Evolutionary conservation across 2,329 filamentous ascomycete species (phyloP), one percentile per base, ranked within the genome.

Genomic region (Cladosporium cucumerinum): DNA sequence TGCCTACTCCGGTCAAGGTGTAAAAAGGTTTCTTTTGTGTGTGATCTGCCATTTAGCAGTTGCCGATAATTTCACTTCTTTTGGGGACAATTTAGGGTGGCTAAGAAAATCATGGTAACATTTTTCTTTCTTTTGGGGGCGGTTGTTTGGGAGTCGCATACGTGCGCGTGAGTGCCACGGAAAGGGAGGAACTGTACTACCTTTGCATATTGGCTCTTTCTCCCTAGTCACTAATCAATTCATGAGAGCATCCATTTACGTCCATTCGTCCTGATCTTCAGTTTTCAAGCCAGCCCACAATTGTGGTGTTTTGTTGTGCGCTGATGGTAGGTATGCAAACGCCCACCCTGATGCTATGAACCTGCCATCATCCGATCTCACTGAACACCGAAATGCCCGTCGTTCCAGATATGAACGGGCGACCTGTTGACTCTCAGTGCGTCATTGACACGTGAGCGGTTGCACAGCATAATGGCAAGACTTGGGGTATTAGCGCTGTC

Each of bases 1-100:
- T 79, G 23, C 36, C 63, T 1, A 65, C 66, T 48, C 68, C 71
- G 14, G 32, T 72, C 43, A 52, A 28, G 51, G 23, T 64, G 43
- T 64, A 58, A 51, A 43, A 12, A 32, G 10, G 25, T 21, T 18
- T 8, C 16, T 58, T 58, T 46, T 46, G 26, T 30, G 51, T n/a
- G 14, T 54, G 18, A 21, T 54, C 26, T 54, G 25, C 49, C 10
- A 32, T 25, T 30, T n/a, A 26, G 26, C 26, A 28, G 16, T 52
- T 28, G 49, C 49, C n/a, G 21, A 36, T 36, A 25, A 8, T 34
- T 58, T 58, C 16, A 26, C 16, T 57, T 57, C 28, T 34, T 25
- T 32, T 39, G n/a, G n/a, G 16, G 18, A 57, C 36, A 25, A 28
- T 30, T 32, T 51, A 30, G 49, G 18, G 49, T 21, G 25, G 49